phyloP scores from a whole-genome alignment of 1,284 basidiomycete genomes.

The Schizopora paradoxa region DNA sequence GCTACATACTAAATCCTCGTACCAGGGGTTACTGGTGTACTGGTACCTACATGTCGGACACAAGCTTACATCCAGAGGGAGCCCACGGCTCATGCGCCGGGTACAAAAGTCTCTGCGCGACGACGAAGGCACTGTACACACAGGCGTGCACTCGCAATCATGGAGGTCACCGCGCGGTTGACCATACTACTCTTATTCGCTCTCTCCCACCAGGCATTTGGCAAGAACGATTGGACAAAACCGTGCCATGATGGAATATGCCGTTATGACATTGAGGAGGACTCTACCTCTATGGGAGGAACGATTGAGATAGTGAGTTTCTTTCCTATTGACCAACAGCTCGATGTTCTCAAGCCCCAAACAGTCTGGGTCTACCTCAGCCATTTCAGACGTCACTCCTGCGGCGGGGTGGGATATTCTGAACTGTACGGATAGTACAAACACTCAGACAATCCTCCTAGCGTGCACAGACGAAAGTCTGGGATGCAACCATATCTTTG shows the following conservation, averaged over 20 bases:
- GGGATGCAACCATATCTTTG: constrained; percentile 41
- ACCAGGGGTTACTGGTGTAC: too few species aligned
- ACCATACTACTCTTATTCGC: too few species aligned
- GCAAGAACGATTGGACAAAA: constrained; percentile 39
- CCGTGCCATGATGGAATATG: constrained; percentile 39
- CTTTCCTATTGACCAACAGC: constrained; percentile 1
- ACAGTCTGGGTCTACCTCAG: constrained; percentile 38
- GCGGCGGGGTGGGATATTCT: constrained; percentile 54
- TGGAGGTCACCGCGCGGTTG: too few species aligned
- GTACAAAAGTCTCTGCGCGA: too few species aligned
- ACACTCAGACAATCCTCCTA: constrained; percentile 42
- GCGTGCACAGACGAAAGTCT: constrained; percentile 37
- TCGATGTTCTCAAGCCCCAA: constrained; percentile 10
- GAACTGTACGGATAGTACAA: constrained; percentile 35
- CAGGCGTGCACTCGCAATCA: too few species aligned
- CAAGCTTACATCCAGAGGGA: too few species aligned
- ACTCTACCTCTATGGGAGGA: constrained; percentile 27
- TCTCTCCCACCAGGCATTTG: too few species aligned
- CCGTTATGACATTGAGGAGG: constrained; percentile 30
- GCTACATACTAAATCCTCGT: too few species aligned
- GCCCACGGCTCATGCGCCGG: too few species aligned
- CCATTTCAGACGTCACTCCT: constrained; percentile 48
- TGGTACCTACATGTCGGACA: too few species aligned
- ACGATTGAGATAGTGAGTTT: constrained; percentile 36
- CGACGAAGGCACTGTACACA: too few species aligned